Evolutionary conservation across 176 grass and related monocot species (phyloP).

Genomic region (Avena atlantica): DNA sequence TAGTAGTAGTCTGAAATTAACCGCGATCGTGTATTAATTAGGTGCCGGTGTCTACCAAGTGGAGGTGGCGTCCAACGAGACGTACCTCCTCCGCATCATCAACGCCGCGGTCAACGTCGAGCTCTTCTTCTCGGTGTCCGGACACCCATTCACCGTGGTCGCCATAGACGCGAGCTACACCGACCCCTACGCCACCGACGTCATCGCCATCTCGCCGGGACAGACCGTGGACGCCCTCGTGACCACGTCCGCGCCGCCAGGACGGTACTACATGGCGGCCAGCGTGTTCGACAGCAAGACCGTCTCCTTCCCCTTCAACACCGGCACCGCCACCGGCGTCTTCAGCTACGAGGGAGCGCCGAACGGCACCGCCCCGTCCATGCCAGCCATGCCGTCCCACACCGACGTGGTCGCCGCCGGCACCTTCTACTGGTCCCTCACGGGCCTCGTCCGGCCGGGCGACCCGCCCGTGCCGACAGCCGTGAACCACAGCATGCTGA

Average conservation of each 20-base stretch:
- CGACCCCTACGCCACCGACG: slow-evolving; percentile 46
- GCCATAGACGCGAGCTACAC: slow-evolving; percentile 67
- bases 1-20: not conserved
- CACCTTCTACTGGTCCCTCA: slow-evolving; percentile 47
- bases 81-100: slow-evolving; percentile 62
- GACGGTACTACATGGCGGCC: slow-evolving; percentile 65
- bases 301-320: not conserved
- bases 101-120: slow-evolving; percentile 69
- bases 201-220: slow-evolving; percentile 58
- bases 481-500: slow-evolving; percentile 44
- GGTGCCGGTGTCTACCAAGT: slow-evolving; percentile 36
- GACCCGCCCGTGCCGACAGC: slow-evolving; percentile 34
- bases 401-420: slow-evolving; percentile 45
- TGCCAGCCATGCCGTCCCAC: slow-evolving; percentile 35
- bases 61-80: slow-evolving; percentile 48
- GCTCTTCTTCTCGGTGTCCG: slow-evolving; percentile 68
- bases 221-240: slow-evolving; percentile 79
- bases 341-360: slow-evolving; percentile 42
- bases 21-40: not conserved
- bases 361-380: not conserved
- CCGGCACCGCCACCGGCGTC: slow-evolving; percentile 27
- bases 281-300: slow-evolving; percentile 44
- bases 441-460: slow-evolving; percentile 26
- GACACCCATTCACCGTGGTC: slow-evolving; percentile 67
- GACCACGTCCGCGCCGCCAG: slow-evolving; percentile 36